Percentiles rank a stretch among this genome's conserved stretches.
phyloP scores from a whole-genome alignment of 2,329 filamentous ascomycete genomes.

The Dactylonectria macrodidyma region DNA sequence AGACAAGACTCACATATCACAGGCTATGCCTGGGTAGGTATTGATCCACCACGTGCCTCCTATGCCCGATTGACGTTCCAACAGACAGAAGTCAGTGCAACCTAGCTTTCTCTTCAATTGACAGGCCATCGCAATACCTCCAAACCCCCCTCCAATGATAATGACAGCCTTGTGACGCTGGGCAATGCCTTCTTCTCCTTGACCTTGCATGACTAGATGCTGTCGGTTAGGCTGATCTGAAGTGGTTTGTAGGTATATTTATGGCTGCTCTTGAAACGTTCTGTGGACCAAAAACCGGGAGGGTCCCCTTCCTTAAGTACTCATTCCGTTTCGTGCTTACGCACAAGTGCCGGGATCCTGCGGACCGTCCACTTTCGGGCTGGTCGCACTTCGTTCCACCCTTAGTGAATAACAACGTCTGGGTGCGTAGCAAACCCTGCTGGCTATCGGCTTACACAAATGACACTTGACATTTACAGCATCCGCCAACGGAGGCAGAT shows the following conservation, averaged over 20 bases:
- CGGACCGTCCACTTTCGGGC: background rate
- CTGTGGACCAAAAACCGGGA: background rate
- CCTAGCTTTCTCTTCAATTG: conserved; percentile 1
- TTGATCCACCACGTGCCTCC: conserved; percentile 9
- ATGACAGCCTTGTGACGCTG: background rate
- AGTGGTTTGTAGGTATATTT: background rate
- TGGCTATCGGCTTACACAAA: background rate
- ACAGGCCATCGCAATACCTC: conserved; percentile 2
- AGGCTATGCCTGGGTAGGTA: conserved; percentile 2
- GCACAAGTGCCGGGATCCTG: background rate
- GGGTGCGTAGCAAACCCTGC: background rate
- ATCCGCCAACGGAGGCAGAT: background rate
- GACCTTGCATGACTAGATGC: background rate
- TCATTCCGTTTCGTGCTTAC: background rate
- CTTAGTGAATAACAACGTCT: background rate
- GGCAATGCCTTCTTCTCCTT: background rate
- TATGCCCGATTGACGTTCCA: conserved; percentile 6
- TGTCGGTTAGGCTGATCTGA: background rate
- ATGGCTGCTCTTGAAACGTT: background rate
- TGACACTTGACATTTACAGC: conserved; percentile 1
- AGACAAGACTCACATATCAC: conserved; percentile 4
- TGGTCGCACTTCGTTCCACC: background rate
- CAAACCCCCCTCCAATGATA: conserved; percentile 5
- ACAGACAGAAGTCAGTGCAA: background rate
- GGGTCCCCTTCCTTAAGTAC: background rate